These are phyloP conservation scores for Septoria petroselini DNA, from an alignment of 2,329 filamentous ascomycete genomes.

Conservation along the genomic window DNA sequence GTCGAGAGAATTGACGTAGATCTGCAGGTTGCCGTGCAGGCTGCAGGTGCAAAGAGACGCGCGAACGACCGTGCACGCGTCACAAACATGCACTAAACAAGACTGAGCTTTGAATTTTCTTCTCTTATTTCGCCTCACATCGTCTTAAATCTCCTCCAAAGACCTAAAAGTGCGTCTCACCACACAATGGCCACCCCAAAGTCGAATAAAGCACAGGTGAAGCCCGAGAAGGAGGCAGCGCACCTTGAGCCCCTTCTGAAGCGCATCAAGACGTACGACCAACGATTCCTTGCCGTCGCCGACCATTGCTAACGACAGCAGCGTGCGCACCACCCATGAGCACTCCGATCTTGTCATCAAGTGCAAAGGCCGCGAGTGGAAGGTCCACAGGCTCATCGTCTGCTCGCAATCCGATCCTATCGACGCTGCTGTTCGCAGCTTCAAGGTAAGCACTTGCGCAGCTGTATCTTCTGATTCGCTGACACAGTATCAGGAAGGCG, in stretches of 20 bases:
- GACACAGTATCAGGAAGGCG: not conserved
- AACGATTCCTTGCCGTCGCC: not conserved
- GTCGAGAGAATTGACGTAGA: too few relatives aligned
- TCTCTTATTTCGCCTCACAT: too few relatives aligned
- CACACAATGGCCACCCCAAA: too few relatives aligned
- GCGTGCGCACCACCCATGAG: not conserved
- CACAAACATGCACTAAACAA: too few relatives aligned
- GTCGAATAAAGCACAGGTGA: not conserved
- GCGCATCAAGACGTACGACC: not conserved
- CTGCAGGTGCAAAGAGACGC: too few relatives aligned
- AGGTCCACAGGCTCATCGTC: slow-evolving; percentile 26
- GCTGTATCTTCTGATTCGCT: too few relatives aligned
- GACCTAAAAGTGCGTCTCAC: too few relatives aligned
- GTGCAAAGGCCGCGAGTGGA: slow-evolving; percentile 19
- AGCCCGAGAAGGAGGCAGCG: not conserved
- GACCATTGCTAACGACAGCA: not conserved
- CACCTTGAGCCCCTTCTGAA: not conserved
- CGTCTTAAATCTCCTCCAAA: too few relatives aligned
- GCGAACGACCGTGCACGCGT: too few relatives aligned
- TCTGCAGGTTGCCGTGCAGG: too few relatives aligned
- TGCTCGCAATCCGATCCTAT: slow-evolving; percentile 11
- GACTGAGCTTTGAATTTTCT: too few relatives aligned
- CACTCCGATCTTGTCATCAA: slow-evolving; percentile 24
- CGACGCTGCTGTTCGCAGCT: not conserved
- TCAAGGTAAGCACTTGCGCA: not conserved